Percentiles rank a stretch among this genome's conserved stretches.
Evolutionary conservation across 371 early-diverging fungal species (phyloP).

Genomic region (Mucor plumbeus): DNA sequence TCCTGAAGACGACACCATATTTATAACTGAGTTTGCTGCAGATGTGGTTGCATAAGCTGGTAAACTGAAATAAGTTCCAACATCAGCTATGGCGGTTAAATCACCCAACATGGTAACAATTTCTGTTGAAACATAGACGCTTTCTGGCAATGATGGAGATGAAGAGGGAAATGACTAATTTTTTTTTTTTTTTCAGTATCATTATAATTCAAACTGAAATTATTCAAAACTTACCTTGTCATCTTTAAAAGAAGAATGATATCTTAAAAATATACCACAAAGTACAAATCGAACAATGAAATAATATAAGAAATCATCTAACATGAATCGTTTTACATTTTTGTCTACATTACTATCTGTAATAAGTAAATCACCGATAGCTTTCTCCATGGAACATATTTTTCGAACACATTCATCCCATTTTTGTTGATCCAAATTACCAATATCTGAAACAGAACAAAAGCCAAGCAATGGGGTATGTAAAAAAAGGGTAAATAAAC

Average conservation of each 20-base stretch:
- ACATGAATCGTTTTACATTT: slow-evolving; percentile 73
- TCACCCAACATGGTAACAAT: slow-evolving; percentile 47
- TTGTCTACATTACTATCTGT: slow-evolving; percentile 57
- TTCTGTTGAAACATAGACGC: slow-evolving; percentile 38
- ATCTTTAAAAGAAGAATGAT: slow-evolving; percentile 64
- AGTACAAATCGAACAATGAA: slow-evolving; percentile 87
- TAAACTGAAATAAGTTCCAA: slow-evolving; percentile 51
- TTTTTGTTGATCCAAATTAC: slow-evolving; percentile 56
- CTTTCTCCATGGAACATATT: slow-evolving; percentile 56
- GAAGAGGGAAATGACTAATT: slow-evolving; percentile 34
- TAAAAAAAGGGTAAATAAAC: slow-evolving; percentile 90
- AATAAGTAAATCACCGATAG: slow-evolving; percentile 58
- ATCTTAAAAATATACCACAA: slow-evolving; percentile 70
- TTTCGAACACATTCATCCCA: slow-evolving; percentile 65
- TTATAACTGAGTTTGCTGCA: neutral
- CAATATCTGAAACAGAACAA: slow-evolving; percentile 71
- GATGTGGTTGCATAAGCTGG: slow-evolving; percentile 32
- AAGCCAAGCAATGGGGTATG: slow-evolving; percentile 83
- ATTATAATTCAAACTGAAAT: neutral
- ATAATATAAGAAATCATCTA: slow-evolving; percentile 88
- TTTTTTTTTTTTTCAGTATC: neutral
- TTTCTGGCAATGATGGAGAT: slow-evolving; percentile 45
- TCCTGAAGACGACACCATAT: neutral
- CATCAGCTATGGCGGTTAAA: slow-evolving; percentile 46
- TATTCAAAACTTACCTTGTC: slow-evolving; percentile 56